Conservation (phyloP, 2,329 filamentous ascomycete genomes). For the Sporothrix dimorphospora region DNA sequence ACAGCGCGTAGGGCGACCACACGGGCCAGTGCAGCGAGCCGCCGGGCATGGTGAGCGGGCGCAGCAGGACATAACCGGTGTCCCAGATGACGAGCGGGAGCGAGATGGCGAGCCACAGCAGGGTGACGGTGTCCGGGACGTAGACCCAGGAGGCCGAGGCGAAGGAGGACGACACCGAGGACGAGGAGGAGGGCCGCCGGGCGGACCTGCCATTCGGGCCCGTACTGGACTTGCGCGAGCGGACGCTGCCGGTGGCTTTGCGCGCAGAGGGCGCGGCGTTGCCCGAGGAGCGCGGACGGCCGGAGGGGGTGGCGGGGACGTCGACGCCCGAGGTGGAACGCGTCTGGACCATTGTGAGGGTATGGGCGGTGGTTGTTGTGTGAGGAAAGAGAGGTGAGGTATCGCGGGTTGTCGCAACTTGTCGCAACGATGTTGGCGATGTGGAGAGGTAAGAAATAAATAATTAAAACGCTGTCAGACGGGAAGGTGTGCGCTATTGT, state of each 20-base stretch:
- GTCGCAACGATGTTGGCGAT: constrained; percentile 5
- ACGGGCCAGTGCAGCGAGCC: constrained; percentile 72
- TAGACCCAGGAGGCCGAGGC: constrained; percentile 46
- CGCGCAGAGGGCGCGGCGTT: constrained; percentile 17
- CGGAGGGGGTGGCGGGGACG: constrained; percentile 31
- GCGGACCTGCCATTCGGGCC: background rate
- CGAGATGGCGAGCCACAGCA: constrained; percentile 74
- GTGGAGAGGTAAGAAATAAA: background rate
- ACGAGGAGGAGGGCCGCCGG: background rate
- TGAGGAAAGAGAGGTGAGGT: background rate
- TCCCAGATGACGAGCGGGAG: constrained; percentile 84
- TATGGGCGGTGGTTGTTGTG: background rate
- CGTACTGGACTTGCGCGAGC: constrained; percentile 10
- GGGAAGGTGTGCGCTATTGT: background rate
- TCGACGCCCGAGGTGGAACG: constrained; percentile 35
- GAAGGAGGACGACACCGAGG: constrained; percentile 20
- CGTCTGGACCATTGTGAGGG: constrained; percentile 34
- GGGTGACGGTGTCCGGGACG: constrained; percentile 50
- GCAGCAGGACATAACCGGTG: constrained; percentile 74
- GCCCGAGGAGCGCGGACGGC: constrained; percentile 29
- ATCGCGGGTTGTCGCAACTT: background rate
- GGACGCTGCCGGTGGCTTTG: constrained; percentile 26
- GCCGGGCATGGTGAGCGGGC: constrained; percentile 81
- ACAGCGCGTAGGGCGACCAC: constrained; percentile 78
- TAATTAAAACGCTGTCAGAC: background rate